Conservation (phyloP, 1,284 basidiomycete genomes). For the Grifola frondosa region DNA sequence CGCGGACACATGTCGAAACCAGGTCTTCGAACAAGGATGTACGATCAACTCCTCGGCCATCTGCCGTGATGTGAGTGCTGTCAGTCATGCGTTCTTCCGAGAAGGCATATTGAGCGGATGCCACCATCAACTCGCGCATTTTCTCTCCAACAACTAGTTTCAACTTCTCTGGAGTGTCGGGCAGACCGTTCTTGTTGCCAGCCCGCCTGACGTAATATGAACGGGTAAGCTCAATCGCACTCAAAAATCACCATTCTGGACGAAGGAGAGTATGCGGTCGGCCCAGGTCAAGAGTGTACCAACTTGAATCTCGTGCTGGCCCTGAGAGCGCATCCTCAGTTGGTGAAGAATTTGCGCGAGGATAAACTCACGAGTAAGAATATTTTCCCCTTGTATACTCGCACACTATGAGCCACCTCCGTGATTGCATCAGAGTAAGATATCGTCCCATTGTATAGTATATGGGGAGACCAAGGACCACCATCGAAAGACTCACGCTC, state of each 20-base stretch:
- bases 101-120: constrained; percentile 89
- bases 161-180: constrained; percentile 59
- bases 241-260: constrained; percentile 88
- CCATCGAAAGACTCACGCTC: constrained; percentile 59
- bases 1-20: constrained; percentile 78
- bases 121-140: constrained; percentile 81
- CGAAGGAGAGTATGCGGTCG: constrained; percentile 83
- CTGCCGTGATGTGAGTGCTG: constrained; percentile 77
- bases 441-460: constrained; percentile 45
- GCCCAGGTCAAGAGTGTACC: constrained; percentile 95
- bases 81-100: constrained; percentile 94
- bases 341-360: not conserved
- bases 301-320: constrained; percentile 69
- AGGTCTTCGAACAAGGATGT: constrained; percentile 89
- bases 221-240: constrained; percentile 85
- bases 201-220: constrained; percentile 83
- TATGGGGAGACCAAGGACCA: constrained; percentile 54
- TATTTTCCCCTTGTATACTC: constrained; percentile 86
- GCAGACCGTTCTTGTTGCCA: constrained; percentile 88
- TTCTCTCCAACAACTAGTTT: constrained; percentile 72
- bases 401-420: constrained; percentile 72
- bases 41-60: constrained; percentile 90
- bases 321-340: constrained; percentile 39
- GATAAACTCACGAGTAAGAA: constrained; percentile 76
- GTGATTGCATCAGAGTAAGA: constrained; percentile 50